Conservation (phyloP, 805 yeast genomes). For the Pichia cabralensis region DNA sequence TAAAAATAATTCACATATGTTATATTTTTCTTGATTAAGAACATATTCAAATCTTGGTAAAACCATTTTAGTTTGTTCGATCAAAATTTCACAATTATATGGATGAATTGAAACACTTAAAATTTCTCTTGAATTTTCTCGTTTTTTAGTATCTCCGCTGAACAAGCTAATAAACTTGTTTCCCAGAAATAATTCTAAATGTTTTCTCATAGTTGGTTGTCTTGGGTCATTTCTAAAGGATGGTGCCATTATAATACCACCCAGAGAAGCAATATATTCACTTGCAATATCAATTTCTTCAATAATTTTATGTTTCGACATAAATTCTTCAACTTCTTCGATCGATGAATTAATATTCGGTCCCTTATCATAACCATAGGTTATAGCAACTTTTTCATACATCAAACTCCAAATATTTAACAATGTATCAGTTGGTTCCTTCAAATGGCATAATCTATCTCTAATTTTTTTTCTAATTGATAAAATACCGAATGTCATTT, state of each 20-base stretch:
- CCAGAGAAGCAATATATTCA: slow-evolving; percentile 61
- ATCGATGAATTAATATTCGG: background rate
- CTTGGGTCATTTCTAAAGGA: slow-evolving; percentile 20
- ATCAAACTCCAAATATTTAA: slow-evolving; percentile 34
- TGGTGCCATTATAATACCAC: slow-evolving; percentile 47
- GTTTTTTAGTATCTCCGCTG: slow-evolving; percentile 25
- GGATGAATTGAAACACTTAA: slow-evolving; percentile 43
- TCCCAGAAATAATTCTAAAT: slow-evolving; percentile 18
- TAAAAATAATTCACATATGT: slow-evolving; percentile 21
- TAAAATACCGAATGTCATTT: slow-evolving; percentile 57
- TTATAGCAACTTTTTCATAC: slow-evolving; percentile 27
- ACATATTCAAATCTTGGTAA: slow-evolving; percentile 18
- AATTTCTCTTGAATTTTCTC: slow-evolving; percentile 68
- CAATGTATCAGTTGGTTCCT: slow-evolving; percentile 30
- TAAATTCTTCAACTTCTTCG: slow-evolving; percentile 5
- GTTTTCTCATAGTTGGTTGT: slow-evolving; percentile 18
- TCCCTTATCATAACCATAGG: slow-evolving; percentile 6
- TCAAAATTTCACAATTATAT: slow-evolving; percentile 18
- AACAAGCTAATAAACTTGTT: slow-evolving; percentile 19
- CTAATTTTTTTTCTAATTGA: slow-evolving; percentile 65
- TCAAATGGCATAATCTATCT: slow-evolving; percentile 25
- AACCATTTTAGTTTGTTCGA: slow-evolving; percentile 15
- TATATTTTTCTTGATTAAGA: slow-evolving; percentile 15
- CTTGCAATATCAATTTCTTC: slow-evolving; percentile 39
- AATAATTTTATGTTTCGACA: slow-evolving; percentile 1